A percentile compares a stretch with the other conserved stretches of the same genome.
phyloP scores from a whole-genome alignment of 1,284 basidiomycete species.

The Ceratobasidium sp. region DNA sequence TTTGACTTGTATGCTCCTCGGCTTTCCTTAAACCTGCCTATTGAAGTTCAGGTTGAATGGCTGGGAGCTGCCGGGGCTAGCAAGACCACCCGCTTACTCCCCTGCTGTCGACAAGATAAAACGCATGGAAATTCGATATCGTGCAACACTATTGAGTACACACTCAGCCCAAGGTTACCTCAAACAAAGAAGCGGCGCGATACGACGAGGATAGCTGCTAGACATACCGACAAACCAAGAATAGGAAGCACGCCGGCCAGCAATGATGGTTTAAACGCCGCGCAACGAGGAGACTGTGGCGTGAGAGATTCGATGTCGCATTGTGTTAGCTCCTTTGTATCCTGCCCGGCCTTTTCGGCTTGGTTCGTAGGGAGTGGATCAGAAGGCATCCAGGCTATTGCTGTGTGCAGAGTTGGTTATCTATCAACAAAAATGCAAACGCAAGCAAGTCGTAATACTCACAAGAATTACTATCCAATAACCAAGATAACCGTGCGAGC shows the following conservation, averaged over 20 bases:
- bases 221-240: background rate
- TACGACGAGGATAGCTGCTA: background rate
- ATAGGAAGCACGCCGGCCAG: background rate
- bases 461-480: slow-evolving; percentile 83
- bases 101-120: no score
- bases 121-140: no score
- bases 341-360: background rate
- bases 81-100: no score
- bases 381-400: background rate
- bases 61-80: no score
- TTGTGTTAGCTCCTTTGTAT: background rate
- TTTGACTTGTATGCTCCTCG: no score
- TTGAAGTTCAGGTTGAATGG: no score
- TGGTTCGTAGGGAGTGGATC: background rate
- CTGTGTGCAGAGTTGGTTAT: no score
- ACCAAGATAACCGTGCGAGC: slow-evolving; percentile 87
- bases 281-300: background rate
- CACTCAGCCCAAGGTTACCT: background rate
- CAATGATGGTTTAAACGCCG: no score
- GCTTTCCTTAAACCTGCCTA: no score
- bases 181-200: background rate
- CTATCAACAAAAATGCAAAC: no score
- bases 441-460: no score
- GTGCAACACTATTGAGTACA: no score
- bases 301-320: background rate